A percentile compares a stretch with the other conserved stretches of the same genome.
These are phyloP conservation scores for Curvularia verruculosa DNA, from an alignment of 2,329 filamentous ascomycete genomes.

Conservation along the genomic window DNA sequence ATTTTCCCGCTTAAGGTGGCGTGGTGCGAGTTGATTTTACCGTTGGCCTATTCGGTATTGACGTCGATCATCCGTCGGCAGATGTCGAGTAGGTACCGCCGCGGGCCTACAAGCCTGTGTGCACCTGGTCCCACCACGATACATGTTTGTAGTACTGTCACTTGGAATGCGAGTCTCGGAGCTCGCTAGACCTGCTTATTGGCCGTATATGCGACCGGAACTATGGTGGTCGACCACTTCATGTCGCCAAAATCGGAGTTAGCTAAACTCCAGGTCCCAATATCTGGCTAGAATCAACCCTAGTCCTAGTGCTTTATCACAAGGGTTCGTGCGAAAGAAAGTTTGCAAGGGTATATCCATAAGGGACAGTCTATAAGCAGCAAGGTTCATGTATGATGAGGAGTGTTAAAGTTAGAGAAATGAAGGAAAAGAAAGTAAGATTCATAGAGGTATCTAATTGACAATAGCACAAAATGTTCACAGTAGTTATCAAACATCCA, in stretches of 20 bases:
- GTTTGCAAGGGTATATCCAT: neutral
- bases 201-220: too few relatives aligned
- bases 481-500: slow-evolving; percentile 13
- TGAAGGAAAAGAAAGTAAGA: neutral
- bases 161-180: neutral
- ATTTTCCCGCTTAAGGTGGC: neutral
- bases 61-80: slow-evolving; percentile 9
- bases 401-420: neutral
- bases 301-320: neutral
- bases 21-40: slow-evolving; percentile 1
- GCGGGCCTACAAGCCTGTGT: neutral
- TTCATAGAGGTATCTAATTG: neutral
- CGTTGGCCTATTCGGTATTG: neutral
- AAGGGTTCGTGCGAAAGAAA: neutral
- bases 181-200: neutral
- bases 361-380: neutral
- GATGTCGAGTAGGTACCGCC: neutral
- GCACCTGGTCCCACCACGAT: neutral
- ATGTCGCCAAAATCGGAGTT: neutral
- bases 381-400: too few relatives aligned
- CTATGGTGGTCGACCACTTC: too few relatives aligned
- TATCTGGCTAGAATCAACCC: neutral
- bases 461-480: neutral
- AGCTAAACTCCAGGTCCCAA: neutral
- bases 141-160: neutral